Evolutionary conservation across 2,329 filamentous ascomycete species (phyloP).

Genomic region (Ophiocordyceps camponoti-saundersi): DNA sequence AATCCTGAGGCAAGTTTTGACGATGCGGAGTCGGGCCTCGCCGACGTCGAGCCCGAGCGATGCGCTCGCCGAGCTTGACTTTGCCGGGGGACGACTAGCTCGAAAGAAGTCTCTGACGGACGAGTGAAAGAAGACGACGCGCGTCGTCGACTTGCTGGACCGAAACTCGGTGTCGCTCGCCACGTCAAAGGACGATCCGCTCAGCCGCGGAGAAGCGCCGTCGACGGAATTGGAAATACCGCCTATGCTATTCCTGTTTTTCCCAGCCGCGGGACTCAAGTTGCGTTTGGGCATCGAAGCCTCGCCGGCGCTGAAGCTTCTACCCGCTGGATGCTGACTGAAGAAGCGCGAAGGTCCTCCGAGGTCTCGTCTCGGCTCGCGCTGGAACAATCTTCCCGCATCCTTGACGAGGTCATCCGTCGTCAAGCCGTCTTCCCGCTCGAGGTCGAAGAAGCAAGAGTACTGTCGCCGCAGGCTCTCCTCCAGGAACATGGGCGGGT

Average conservation of each 20-base stretch:
- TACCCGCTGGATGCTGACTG: constrained; percentile 1
- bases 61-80: constrained; percentile 3
- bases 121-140: constrained; percentile 22
- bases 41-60: constrained; percentile 17
- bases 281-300: constrained; percentile 2
- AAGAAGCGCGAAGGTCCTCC: constrained; percentile 5
- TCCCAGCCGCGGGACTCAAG: constrained; percentile 1
- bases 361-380: constrained; percentile 8
- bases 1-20: constrained; percentile 21
- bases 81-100: constrained; percentile 11
- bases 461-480: constrained; percentile 26
- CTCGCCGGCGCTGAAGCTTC: constrained; percentile 3
- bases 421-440: constrained; percentile 24
- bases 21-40: constrained; percentile 17
- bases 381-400: constrained; percentile 13
- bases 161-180: constrained; percentile 20
- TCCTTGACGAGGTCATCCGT: constrained; percentile 23
- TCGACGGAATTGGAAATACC: constrained; percentile 10
- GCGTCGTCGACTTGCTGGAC: constrained; percentile 23
- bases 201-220: constrained; percentile 1
- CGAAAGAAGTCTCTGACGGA: constrained; percentile 22
- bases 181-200: constrained; percentile 6
- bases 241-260: constrained; percentile 2
- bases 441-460: constrained; percentile 27
- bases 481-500: constrained; percentile 21